Base-by-base conservation (phyloP, 495 filamentous ascomycete genomes). In the Letharia lupina region DNA sequence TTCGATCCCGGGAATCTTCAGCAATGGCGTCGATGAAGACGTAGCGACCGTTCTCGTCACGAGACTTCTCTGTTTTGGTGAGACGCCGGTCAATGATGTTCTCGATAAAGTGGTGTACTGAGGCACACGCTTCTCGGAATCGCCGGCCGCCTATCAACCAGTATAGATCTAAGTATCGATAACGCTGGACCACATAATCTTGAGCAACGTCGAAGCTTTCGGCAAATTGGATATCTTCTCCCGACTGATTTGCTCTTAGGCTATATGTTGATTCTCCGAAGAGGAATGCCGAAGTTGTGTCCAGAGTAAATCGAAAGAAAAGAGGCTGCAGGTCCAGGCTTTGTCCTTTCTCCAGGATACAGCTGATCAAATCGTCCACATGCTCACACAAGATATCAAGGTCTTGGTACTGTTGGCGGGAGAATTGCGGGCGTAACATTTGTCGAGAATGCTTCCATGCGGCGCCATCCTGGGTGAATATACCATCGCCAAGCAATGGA, bases 401-500 rank as follows among this genome's bases (percentile, higher is more conserved):
- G 33, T 71, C 44, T 35, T 69, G 56, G 50, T 71, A 71, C 42
- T 71, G 67, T 15, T 65, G 68, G 40, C 71, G 71, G 8, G 72
- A 68, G 62, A 85, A 83, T 62, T 79, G 77, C 4, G 71, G 77
- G 2, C 77, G 75, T 11, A 86, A 73, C 10, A 83, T 70, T 28
- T 80, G 77, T 35, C 83, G 75, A 61, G 37, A 39, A 8, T 39
- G 37, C 37, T 39, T 39, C 37, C 37, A 39, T 39, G 37, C 37
- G 0, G 8, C 41, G 1, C 84, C 83, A 33, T 85, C 81, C 61
- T 82, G 78, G 0, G 79, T 78, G 69, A 86, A 86, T 63, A 86
- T 84, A 7, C 83, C 83, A 18, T 80, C 74, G 7, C 83, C 81
- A 37, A 85, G 70, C 28, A 82, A 65, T 16, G 77, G 75, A 37